These are phyloP conservation scores for Hagleromyces aurorensis DNA, from an alignment of 805 yeast genomes.

Conservation along the genomic window DNA sequence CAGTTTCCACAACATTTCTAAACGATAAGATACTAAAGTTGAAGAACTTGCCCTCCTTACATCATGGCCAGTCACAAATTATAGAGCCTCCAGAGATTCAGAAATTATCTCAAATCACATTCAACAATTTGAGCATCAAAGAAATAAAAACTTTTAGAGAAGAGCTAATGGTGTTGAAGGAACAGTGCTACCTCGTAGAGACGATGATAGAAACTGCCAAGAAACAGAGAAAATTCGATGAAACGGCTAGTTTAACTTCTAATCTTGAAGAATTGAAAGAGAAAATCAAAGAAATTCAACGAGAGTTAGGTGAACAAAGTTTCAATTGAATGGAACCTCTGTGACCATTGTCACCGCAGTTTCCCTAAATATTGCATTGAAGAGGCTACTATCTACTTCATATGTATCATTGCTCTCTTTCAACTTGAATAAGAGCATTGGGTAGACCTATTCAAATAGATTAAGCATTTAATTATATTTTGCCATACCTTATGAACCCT, in stretches of 20 bases:
- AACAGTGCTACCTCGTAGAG: slow-evolving; percentile 68
- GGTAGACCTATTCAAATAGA: too few relatives aligned
- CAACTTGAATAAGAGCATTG: too few relatives aligned
- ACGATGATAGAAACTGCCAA: slow-evolving; percentile 56
- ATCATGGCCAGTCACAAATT: too few relatives aligned
- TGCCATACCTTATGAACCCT: too few relatives aligned
- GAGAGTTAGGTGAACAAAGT: slow-evolving; percentile 49
- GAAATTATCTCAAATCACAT: slow-evolving; percentile 12
- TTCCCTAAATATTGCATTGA: too few relatives aligned
- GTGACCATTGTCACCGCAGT: too few relatives aligned
- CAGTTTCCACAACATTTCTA: slow-evolving; percentile 49
- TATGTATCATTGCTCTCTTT: too few relatives aligned
- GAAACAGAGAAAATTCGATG: slow-evolving; percentile 68
- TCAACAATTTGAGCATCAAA: slow-evolving; percentile 37
- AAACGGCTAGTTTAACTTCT: slow-evolving; percentile 48
- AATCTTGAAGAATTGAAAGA: slow-evolving; percentile 50
- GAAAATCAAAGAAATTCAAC: slow-evolving; percentile 41
- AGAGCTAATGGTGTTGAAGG: slow-evolving; percentile 77
- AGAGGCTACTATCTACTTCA: too few relatives aligned
- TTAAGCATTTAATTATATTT: too few relatives aligned
- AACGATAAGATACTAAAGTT: slow-evolving; percentile 61
- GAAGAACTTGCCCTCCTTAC: slow-evolving; percentile 51
- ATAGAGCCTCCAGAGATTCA: slow-evolving; percentile 9
- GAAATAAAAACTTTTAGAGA: slow-evolving; percentile 58
- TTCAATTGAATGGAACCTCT: too few relatives aligned